phyloP scores from a whole-genome alignment of 306 rosid species.

The Senna tora region DNA sequence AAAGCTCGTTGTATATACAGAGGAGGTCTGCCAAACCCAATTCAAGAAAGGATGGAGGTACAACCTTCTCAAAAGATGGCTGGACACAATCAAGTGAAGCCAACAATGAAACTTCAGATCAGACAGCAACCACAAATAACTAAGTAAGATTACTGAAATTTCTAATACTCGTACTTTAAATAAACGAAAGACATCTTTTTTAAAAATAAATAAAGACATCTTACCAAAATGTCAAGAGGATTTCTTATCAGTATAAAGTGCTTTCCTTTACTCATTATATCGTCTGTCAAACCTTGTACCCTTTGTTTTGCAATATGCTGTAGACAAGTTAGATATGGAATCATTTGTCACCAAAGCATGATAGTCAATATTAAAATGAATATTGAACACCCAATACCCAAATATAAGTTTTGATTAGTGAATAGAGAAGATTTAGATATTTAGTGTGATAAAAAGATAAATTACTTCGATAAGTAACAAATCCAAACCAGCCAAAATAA shows the following conservation, averaged over 20 bases:
- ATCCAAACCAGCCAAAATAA: slow-evolving; percentile 14
- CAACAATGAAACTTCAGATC: slow-evolving; percentile 31
- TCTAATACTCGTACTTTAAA: neutral
- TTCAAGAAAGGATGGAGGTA: slow-evolving; percentile 69
- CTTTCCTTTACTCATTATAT: slow-evolving; percentile 73
- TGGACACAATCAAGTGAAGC: slow-evolving; percentile 38
- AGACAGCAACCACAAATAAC: slow-evolving; percentile 21
- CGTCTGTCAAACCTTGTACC: slow-evolving; percentile 59
- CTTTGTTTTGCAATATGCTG: slow-evolving; percentile 84
- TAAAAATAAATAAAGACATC: neutral
- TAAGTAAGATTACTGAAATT: neutral
- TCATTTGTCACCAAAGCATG: slow-evolving; percentile 17
- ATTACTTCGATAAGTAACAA: neutral
- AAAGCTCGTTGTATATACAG: slow-evolving; percentile 64
- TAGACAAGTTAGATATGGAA: slow-evolving; percentile 15
- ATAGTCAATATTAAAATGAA: slow-evolving; percentile 6
- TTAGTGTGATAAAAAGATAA: neutral
- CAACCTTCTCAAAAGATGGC: slow-evolving; percentile 83
- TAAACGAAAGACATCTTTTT: slow-evolving; percentile 38
- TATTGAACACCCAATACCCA: neutral
- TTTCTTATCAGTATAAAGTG: slow-evolving; percentile 79
- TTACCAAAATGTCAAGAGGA: slow-evolving; percentile 81
- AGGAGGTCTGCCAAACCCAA: slow-evolving; percentile 75
- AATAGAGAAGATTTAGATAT: neutral
- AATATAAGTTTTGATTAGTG: neutral